These are phyloP conservation scores for Acanthochlamys bracteata DNA, from an alignment of 106 monocot genomes.

Conservation along the genomic window DNA sequence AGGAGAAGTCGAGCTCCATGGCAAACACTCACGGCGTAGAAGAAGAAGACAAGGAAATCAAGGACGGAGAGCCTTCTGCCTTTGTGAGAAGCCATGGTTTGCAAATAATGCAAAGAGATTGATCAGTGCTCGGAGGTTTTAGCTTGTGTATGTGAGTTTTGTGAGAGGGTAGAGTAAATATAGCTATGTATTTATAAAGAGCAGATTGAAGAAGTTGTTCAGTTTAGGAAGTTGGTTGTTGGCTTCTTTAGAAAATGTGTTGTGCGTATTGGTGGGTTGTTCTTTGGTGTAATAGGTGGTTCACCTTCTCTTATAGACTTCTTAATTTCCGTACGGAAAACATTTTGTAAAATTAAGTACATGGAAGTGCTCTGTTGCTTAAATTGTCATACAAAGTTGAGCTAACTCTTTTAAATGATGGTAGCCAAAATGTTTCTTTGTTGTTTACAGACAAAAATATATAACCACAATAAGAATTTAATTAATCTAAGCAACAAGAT, in stretches of 20 bases:
- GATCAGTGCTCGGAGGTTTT: neutral
- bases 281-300: neutral
- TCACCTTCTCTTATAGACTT: no score
- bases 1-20: conserved; percentile 7
- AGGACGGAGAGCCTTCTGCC: neutral
- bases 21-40: neutral
- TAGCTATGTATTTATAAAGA: neutral
- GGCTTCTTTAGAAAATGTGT: neutral
- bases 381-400: no score
- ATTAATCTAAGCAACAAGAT: no score
- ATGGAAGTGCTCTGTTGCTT: no score
- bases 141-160: neutral
- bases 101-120: no score
- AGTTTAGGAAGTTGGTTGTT: neutral
- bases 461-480: no score
- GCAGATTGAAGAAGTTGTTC: neutral
- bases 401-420: no score
- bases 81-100: neutral
- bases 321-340: no score
- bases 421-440: no score
- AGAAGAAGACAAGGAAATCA: neutral
- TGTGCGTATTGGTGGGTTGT: neutral
- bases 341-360: no score
- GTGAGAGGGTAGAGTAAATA: neutral
- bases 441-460: no score